Evolutionary conservation across 768 basidiomycete species (phyloP), one percentile per base, ranked within the genome.

Genomic region (Termitomyces sp.): DNA sequence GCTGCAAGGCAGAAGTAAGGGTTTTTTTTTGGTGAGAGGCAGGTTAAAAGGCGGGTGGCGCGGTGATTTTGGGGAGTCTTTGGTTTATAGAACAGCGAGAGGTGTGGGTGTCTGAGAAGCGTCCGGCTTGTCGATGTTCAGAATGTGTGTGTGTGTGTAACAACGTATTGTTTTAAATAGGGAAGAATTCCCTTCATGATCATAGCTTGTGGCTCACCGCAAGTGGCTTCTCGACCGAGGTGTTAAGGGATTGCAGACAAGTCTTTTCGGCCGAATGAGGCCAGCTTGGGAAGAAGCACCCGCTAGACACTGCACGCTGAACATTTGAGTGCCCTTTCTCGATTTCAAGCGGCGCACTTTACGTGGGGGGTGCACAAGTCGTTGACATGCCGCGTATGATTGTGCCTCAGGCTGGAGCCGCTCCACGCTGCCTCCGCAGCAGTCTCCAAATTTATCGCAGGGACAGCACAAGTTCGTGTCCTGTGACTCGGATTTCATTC

Each of bases 71-170:
- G 49, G 46, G 26, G 33, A 51, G 53, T 58, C 34, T 46, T 64
- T 54, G 63, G 55, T 57, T 59, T 64, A 64, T 60, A 63, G 65
- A 64, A 47, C 59, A 56, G 56, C 54, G 51, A 54, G 48, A 46
- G 56, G 59, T 36, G 54, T 54, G 59, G 53, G 39, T 41, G 8
- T 59, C 45, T 51, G 58, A 61, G 60, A 55, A 55, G 60, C 53
- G 60, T 52, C 48, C 58, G 29, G 59, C 54, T 53, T 56, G 56
- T 63, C 54, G 48, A 53, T 61, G 55, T 57, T 54, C 54, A 37
- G 50, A 52, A 56, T 65, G 56, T 60, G 59, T 64, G 56, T 64
- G 54, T 65, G 56, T 60, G 59, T 64, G 56, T 64, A 64, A 48
- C 56, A 65, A 63, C 56, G 58, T 58, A 63, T 46, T 45, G 37